Conservation (phyloP, 768 basidiomycete genomes). For the Mrakia gelida region DNA sequence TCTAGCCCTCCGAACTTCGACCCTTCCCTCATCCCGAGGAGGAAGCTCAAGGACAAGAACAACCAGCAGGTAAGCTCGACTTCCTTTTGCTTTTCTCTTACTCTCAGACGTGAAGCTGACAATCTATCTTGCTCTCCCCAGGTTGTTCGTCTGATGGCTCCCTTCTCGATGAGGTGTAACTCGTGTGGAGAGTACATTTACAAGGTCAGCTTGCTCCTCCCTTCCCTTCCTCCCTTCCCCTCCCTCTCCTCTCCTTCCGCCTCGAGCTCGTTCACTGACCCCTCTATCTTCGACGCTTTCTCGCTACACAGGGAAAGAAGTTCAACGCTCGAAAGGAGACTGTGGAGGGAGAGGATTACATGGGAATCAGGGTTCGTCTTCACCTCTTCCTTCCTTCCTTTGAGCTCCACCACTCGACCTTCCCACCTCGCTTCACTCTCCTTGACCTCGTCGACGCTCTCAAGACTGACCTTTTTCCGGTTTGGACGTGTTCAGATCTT, state of each 20-base stretch:
- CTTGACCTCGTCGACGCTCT: neutral
- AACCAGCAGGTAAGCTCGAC: conserved; percentile 61
- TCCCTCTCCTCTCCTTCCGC: neutral
- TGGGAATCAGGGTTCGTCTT: conserved; percentile 82
- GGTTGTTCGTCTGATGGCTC: conserved; percentile 97
- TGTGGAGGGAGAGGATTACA: conserved; percentile 93
- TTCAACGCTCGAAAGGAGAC: conserved; percentile 99
- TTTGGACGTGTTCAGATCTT: conserved; percentile 38
- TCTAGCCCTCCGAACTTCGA: conserved; percentile 98
- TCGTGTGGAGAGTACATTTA: conserved; percentile 93
- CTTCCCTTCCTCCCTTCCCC: neutral
- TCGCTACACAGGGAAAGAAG: conserved; percentile 89
- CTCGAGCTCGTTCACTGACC: neutral
- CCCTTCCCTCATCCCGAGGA: conserved; percentile 77
- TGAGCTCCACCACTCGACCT: neutral
- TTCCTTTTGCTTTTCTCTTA: neutral
- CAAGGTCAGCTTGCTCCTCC: conserved; percentile 32
- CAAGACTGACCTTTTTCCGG: neutral
- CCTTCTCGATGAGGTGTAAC: conserved; percentile 84
- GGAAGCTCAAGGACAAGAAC: conserved; percentile 78
- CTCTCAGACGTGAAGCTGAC: neutral
- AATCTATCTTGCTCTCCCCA: neutral
- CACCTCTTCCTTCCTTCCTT: neutral
- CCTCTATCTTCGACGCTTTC: neutral
- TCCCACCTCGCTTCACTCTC: neutral